These are phyloP conservation scores for Nicotiana rustica DNA, from an alignment of 305 asterid species.

Conservation along the genomic window DNA sequence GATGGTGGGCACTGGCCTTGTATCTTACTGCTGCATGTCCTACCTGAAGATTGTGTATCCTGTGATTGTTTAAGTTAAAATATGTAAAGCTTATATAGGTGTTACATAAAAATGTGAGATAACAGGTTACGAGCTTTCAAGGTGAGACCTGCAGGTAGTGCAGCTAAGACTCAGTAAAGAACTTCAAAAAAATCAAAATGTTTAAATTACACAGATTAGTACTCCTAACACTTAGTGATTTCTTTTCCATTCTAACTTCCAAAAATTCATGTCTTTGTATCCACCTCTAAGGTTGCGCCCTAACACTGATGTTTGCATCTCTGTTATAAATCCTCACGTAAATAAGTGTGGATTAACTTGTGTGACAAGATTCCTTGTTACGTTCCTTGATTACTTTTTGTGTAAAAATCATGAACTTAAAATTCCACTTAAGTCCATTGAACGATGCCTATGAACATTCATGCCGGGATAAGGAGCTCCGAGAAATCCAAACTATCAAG, in stretches of 20 bases:
- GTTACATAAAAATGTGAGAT: slow-evolving; percentile 4
- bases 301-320: not conserved
- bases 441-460: not conserved
- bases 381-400: not conserved
- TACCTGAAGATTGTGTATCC: not conserved
- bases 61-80: slow-evolving; percentile 2
- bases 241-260: not conserved
- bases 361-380: not conserved
- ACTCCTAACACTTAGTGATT: not conserved
- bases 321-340: not conserved
- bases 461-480: not conserved
- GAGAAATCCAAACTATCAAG: not conserved
- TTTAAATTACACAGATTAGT: not conserved
- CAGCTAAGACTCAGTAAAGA: not conserved
- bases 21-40: slow-evolving; percentile 32
- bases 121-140: not conserved
- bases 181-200: not conserved
- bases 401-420: no score
- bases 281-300: not conserved
- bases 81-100: slow-evolving; percentile 21
- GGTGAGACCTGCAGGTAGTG: not conserved
- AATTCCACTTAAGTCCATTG: not conserved
- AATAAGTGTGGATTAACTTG: not conserved
- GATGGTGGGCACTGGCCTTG: slow-evolving; percentile 41
- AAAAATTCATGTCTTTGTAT: not conserved